Evolutionary conservation across 768 basidiomycete genomes (phyloP), one percentile per base, ranked within the genome.

Genomic region (Xerocomellus intermedius): DNA sequence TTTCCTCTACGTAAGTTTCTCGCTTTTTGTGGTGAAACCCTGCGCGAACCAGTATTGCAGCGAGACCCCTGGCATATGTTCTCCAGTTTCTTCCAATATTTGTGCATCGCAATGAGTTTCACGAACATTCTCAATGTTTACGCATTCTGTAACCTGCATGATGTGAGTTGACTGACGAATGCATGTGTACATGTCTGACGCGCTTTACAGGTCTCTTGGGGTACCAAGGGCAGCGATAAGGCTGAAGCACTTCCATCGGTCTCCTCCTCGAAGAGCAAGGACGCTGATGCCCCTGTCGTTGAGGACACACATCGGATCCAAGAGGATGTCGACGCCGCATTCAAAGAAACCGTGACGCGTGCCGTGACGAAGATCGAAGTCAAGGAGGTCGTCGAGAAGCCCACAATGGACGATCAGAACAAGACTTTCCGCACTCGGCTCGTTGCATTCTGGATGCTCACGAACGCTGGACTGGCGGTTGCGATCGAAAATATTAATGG

Each of bases 21-120:
- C 9, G 17, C 4, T 26, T 46, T 14, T n/a, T 36, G 26, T 5
- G 42, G 28, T 30, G 38, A 5, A 53, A 30, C 26, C 22, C 56
- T 50, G 14, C 21, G 16, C 44, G 54, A 49, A 67, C 24, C 33
- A 50, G 24, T 21, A n/a, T 46, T 56, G 30, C 57, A 94, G 89
- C 86, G 91, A 58, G 95, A 98, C 73, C 95, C 95, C 5, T 98
- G 95, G 95, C 95, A 98, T 73, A 89, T 98, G 86, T 86, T 95
- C 73, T 91, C 91, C 24, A 94, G 91, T 63, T 94, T 97, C 80
- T 75, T 87, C 63, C 95, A 95, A 69, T 96, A 95, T 68, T 75
- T 96, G 47, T 86, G 86, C 64, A 72, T 98, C 54, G 96, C 96
- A 12, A 91, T 92, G 1, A 91, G 89, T 63, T 96, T 96, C 75